Percentiles rank a stretch among this genome's conserved stretches.
phyloP scores from a whole-genome alignment of 108 stramenopile species.

The Schizochytrium sp. region DNA sequence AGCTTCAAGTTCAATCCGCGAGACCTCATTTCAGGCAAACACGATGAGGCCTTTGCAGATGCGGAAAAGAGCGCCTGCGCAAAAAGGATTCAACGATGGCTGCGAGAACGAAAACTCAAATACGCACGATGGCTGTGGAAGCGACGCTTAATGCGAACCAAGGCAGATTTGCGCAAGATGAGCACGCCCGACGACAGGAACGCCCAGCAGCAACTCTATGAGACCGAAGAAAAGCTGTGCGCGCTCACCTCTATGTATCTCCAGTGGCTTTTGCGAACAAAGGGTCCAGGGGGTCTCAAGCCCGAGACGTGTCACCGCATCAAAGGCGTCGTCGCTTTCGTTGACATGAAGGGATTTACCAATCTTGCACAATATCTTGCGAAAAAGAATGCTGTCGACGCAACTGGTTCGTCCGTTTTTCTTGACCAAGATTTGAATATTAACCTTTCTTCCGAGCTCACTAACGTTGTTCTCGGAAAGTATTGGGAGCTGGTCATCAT shows the following conservation, averaged over 20 bases:
- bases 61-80: too few species aligned
- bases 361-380: background rate
- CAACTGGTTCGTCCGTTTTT: background rate
- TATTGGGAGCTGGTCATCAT: slow-evolving; percentile 13
- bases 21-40: background rate
- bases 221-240: background rate
- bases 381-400: background rate
- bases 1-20: background rate
- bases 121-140: too few species aligned
- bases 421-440: background rate
- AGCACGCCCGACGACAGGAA: background rate
- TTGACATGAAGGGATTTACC: background rate
- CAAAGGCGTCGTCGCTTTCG: background rate
- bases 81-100: too few species aligned
- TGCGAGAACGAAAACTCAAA: too few species aligned
- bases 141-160: background rate
- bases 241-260: background rate
- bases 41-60: too few species aligned
- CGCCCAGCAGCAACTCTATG: background rate
- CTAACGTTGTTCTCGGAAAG: background rate
- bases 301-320: background rate
- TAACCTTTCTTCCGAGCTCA: background rate
- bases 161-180: background rate
- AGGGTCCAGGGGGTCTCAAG: background rate
- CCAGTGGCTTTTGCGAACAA: background rate